phyloP scores from a whole-genome alignment of 768 basidiomycete species.

The Rhizopogon rudus region DNA sequence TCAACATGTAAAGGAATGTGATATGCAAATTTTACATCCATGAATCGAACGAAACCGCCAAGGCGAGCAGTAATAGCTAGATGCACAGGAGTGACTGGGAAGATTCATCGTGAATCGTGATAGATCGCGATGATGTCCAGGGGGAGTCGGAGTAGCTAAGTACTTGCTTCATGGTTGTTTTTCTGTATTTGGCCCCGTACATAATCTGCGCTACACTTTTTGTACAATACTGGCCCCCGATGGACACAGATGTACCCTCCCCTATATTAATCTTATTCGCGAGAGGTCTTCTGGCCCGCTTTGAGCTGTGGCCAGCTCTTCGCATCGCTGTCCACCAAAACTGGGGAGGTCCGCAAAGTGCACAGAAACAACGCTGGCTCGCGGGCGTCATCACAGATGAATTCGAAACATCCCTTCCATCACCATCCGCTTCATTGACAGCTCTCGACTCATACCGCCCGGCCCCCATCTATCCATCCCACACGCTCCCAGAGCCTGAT shows the following conservation, averaged over 20 bases:
- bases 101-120: too few relatives aligned
- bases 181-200: too few relatives aligned
- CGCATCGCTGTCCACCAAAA: constrained; percentile 78
- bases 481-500: constrained; percentile 40
- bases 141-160: too few relatives aligned
- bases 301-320: constrained; percentile 81
- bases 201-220: too few relatives aligned
- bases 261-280: constrained; percentile 69
- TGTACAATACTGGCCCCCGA: not conserved
- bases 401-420: constrained; percentile 52
- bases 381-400: constrained; percentile 77
- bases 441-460: not conserved
- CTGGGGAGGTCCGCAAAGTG: constrained; percentile 80
- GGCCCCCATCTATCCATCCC: not conserved
- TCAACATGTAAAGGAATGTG: constrained; percentile 43
- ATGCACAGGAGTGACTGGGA: constrained; percentile 19
- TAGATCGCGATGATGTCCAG: too few relatives aligned
- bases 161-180: too few relatives aligned
- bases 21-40: constrained; percentile 41
- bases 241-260: constrained; percentile 25
- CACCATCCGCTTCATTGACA: constrained; percentile 14
- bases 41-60: constrained; percentile 39
- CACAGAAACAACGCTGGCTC: constrained; percentile 80
- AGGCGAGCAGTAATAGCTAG: constrained; percentile 45
- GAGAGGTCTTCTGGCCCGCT: constrained; percentile 77